Conservation (phyloP, 2,329 filamentous ascomycete genomes). For the Epichloe bromicola region DNA sequence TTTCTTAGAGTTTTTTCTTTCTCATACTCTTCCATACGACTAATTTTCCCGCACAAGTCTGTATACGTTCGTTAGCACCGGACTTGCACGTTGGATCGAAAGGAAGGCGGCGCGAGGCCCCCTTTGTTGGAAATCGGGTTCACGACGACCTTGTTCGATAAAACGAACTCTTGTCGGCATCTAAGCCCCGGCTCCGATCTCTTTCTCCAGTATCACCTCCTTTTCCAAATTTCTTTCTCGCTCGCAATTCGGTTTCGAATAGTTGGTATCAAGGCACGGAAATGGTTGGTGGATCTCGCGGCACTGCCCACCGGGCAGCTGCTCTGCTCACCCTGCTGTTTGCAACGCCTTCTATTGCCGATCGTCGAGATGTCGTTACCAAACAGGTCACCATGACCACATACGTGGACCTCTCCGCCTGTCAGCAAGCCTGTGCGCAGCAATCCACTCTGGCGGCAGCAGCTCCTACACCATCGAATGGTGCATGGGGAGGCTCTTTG, state of each 20-base stretch:
- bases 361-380: not conserved
- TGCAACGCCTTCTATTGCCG: not conserved
- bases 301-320: not conserved
- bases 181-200: too few relatives aligned
- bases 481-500: not conserved
- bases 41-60: not conserved
- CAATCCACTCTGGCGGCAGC: not conserved
- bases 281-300: not conserved
- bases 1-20: too few relatives aligned
- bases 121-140: not conserved
- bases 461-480: not conserved
- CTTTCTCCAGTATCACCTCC: not conserved
- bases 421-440: not conserved
- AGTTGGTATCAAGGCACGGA: not conserved
- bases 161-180: not conserved
- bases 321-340: not conserved
- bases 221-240: not conserved
- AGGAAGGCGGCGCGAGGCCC: not conserved
- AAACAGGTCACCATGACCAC: not conserved
- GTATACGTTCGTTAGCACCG: not conserved
- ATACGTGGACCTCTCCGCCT: not conserved
- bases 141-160: not conserved
- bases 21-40: too few relatives aligned
- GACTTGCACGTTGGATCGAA: not conserved
- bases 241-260: not conserved